Percentiles rank a stretch among this genome's conserved stretches.
These are phyloP conservation scores for Oehlia diaphana DNA, from an alignment of 192 early-diverging fungal species.

Conservation along the genomic window DNA sequence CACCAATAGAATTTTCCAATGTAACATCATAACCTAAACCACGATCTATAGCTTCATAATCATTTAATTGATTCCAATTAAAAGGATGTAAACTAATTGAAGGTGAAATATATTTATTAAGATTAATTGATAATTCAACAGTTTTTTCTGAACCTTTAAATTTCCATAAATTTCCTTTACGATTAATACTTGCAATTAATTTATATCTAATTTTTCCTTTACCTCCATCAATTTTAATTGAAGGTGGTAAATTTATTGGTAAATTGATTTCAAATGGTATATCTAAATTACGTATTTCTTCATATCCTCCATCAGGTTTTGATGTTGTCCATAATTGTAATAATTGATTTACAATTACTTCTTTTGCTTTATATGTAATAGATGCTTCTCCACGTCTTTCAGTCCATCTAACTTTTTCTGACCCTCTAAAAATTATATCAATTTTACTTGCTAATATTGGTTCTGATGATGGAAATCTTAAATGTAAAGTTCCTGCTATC, in stretches of 20 bases:
- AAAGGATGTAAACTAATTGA: neutral
- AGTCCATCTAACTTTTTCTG: neutral
- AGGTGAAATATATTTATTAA: neutral
- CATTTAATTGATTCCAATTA: neutral
- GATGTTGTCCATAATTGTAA: neutral
- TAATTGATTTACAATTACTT: neutral
- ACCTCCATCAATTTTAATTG: neutral
- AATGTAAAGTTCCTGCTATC: too few relatives aligned
- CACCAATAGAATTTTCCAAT: neutral
- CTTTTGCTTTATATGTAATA: neutral
- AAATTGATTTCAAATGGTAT: neutral
- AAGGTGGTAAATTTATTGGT: neutral
- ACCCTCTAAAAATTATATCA: neutral
- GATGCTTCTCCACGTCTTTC: neutral
- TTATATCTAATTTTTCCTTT: neutral
- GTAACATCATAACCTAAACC: neutral
- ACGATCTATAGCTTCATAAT: neutral
- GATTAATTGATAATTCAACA: neutral
- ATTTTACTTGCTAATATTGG: neutral
- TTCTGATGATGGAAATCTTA: neutral
- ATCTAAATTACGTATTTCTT: neutral
- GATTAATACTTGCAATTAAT: neutral
- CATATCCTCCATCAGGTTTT: neutral
- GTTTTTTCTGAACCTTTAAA: neutral
- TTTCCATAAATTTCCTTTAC: neutral